Conservation (phyloP, 331 rosid species). For the Dryas integrifolia region DNA sequence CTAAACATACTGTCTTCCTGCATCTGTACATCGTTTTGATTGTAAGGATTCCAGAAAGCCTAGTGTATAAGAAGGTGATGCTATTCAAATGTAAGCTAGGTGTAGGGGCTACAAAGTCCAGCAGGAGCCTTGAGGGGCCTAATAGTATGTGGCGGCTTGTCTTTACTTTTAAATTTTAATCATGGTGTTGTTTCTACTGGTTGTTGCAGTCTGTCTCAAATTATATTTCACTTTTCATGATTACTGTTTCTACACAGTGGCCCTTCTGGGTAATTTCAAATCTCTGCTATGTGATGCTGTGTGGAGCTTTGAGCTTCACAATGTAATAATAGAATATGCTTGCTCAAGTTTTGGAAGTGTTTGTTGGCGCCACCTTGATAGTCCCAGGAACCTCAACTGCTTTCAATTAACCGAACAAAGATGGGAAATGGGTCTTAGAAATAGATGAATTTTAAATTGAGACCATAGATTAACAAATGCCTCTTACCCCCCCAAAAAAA, state of each 20-base stretch:
- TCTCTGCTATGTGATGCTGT: background rate
- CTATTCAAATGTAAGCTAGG: constrained; percentile 36
- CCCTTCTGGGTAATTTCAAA: background rate
- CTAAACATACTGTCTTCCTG: constrained; percentile 28
- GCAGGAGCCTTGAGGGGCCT: constrained; percentile 32
- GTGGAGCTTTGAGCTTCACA: background rate
- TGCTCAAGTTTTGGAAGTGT: background rate
- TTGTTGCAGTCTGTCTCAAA: background rate
- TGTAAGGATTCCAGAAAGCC: constrained; percentile 35
- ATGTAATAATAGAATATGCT: background rate
- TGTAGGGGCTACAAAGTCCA: constrained; percentile 25
- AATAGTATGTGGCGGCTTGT: constrained; percentile 28
- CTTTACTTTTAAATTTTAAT: background rate
- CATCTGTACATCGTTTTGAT: constrained; percentile 51
- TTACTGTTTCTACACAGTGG: background rate
- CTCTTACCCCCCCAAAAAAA: no score
- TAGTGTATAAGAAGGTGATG: constrained; percentile 38
- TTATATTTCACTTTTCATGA: background rate
- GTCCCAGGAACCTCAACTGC: no score
- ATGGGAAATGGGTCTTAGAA: no score
- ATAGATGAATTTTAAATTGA: no score
- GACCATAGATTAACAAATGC: no score
- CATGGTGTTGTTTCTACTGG: constrained; percentile 2
- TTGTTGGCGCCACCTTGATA: no score
- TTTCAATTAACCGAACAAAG: no score